Base-by-base conservation (phyloP, 2,329 filamentous ascomycete genomes). In the Fusarium lateritium region DNA sequence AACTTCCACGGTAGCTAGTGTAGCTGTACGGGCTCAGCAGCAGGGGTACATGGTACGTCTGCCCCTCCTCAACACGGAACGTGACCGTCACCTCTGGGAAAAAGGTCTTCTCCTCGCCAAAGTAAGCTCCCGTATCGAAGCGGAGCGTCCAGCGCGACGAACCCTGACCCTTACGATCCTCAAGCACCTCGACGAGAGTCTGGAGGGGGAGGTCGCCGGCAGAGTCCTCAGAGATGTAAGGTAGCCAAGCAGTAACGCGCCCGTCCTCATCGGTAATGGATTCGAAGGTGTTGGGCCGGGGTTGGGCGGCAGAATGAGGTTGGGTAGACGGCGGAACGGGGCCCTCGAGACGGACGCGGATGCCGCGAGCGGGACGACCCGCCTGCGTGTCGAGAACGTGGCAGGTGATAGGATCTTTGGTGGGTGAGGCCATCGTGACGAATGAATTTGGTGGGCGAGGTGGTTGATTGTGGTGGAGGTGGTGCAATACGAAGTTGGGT, bases 371-470 rank as follows among this genome's bases (percentile, higher is more conserved):
- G 22, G 93, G 93, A 59, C 85, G 86, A 75, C 93, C 93, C 65
- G 86, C 82, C n/a, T 89, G 87, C 13, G 92, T 95, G 84, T 96
- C 92, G 78, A 96, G 92, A 79, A 94, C 88, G 84, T 96, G 93
- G 84, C 92, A 95, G 79, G 93, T 95, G 76, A 96, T 95, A 76
- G 88, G 88, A 76, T 89, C 88, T 76, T 87, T 89, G 62, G 60
- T 53, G 26, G 50, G 53, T 51, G 67, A 60, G n/a, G 67, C 42
- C 72, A 75, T 76, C 59, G 44, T 40, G 59, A 53, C 33, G 44
- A 28, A 36, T 31, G 21, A 21, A 28, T 44, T 47, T 71, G 44
- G 53, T 22, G 55, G 31, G 39, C 33, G 45, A 55, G 44, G 55
- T 38, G 47, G 8, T 43, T 49, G 50, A 36, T 56, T 55, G 22